Conservation (phyloP, 176 grass and related monocot genomes). For the Carex scoparia region DNA sequence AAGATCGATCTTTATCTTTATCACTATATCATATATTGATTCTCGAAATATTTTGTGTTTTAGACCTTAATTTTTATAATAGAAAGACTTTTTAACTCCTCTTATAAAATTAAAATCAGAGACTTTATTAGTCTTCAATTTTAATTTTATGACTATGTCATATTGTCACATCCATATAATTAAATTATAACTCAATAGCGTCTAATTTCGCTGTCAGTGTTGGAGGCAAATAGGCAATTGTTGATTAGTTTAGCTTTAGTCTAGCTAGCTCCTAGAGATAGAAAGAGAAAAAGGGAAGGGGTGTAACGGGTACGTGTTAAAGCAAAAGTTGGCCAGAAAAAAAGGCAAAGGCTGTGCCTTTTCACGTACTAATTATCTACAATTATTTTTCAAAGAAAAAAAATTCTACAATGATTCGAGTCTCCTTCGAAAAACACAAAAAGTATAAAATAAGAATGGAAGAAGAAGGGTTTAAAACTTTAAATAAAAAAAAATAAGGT, state of each 20-base stretch:
- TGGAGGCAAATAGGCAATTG: neutral
- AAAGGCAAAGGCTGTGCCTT: neutral
- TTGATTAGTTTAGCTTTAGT: neutral
- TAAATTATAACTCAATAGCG: neutral
- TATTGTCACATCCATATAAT: neutral
- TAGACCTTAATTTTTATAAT: no score
- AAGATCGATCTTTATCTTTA: no score
- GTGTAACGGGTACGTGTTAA: neutral
- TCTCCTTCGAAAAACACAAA: neutral
- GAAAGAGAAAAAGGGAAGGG: neutral
- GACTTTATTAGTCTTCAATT: no score
- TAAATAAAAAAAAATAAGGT: neutral
- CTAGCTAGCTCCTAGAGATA: neutral
- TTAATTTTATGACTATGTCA: no score
- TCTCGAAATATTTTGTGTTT: no score
- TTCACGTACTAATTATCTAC: neutral
- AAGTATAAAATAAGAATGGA: neutral
- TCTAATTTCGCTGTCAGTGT: neutral
- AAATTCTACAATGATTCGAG: neutral
- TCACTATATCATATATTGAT: no score
- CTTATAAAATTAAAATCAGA: no score
- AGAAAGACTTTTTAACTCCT: no score
- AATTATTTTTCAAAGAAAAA: no score
- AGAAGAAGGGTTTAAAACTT: neutral
- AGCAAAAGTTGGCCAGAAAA: neutral